These are phyloP conservation scores for Microdochium nivale DNA, from an alignment of 2,329 filamentous ascomycete genomes.

Conservation along the genomic window DNA sequence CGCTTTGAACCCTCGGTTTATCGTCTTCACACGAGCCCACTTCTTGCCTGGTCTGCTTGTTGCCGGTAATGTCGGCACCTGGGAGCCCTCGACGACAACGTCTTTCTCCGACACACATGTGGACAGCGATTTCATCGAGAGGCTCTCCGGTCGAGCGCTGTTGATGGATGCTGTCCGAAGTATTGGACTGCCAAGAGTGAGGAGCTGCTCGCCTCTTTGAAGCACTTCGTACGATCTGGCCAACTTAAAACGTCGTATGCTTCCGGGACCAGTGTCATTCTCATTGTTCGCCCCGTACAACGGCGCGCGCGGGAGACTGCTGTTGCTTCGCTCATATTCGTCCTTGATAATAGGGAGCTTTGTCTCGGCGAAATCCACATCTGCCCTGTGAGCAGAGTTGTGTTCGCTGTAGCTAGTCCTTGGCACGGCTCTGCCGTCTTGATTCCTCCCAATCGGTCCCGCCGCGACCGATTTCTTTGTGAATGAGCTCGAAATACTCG, in stretches of 20 bases:
- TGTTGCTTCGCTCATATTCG: conserved; percentile 16
- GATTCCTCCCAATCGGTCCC: conserved; percentile 22
- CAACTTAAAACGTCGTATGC: background rate
- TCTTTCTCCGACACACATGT: conserved; percentile 16
- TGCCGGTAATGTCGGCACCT: conserved; percentile 6
- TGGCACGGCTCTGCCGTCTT: conserved; percentile 18
- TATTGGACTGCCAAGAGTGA: conserved; percentile 2
- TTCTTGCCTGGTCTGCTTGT: conserved; percentile 20
- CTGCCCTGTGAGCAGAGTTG: conserved; percentile 4
- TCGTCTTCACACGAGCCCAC: conserved; percentile 25
- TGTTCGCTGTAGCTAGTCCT: conserved; percentile 3
- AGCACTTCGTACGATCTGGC: background rate
- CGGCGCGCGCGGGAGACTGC: conserved; percentile 1
- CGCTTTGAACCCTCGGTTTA: conserved; percentile 27
- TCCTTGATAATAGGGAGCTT: conserved; percentile 21
- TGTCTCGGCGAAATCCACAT: conserved; percentile 9
- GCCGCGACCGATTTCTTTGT: conserved; percentile 59
- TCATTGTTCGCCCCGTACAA: background rate
- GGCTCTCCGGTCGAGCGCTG: conserved; percentile 1
- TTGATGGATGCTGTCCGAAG: conserved; percentile 12
- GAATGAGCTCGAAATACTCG: conserved; percentile 70
- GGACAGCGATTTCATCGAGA: conserved; percentile 13
- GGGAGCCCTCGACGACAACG: conserved; percentile 10
- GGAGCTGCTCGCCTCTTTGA: background rate
- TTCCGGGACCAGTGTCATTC: background rate